A percentile compares a stretch with the other conserved stretches of the same genome.
These are phyloP conservation scores for Fagopyrum homotropicum DNA, from an alignment of 148 eudicot genomes.

Conservation along the genomic window DNA sequence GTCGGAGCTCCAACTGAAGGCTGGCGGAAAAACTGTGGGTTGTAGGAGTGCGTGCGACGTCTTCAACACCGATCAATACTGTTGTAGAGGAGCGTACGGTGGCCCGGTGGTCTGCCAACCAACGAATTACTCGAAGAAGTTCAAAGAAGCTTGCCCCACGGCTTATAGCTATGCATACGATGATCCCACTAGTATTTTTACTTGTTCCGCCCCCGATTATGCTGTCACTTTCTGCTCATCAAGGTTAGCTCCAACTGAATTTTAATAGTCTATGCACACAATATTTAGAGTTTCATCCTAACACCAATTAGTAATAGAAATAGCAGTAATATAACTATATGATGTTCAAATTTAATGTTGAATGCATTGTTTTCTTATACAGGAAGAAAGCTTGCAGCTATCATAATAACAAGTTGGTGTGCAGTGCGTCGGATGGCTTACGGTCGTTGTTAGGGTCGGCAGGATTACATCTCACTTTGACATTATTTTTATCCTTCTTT, in stretches of 20 bases:
- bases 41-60: constrained; percentile 88
- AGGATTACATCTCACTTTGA: background rate
- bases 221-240: constrained; percentile 60
- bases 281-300: too few species aligned
- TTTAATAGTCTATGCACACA: too few species aligned
- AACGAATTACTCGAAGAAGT: constrained; percentile 53
- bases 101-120: constrained; percentile 51
- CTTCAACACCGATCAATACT: constrained; percentile 70
- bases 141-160: constrained; percentile 72
- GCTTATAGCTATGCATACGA: constrained; percentile 91
- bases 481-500: background rate
- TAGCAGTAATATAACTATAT: too few species aligned
- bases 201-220: constrained; percentile 60
- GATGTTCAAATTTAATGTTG: background rate
- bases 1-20: constrained; percentile 41
- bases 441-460: constrained; percentile 15
- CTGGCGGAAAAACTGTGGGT: constrained; percentile 43
- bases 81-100: constrained; percentile 61
- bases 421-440: constrained; percentile 34
- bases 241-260: constrained; percentile 26
- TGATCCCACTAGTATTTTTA: constrained; percentile 73
- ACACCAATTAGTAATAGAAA: too few species aligned
- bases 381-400: constrained; percentile 42
- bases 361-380: background rate
- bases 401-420: constrained; percentile 47